phyloP scores from a whole-genome alignment of 2,329 filamentous ascomycete genomes.

The Cercospora sp. region DNA sequence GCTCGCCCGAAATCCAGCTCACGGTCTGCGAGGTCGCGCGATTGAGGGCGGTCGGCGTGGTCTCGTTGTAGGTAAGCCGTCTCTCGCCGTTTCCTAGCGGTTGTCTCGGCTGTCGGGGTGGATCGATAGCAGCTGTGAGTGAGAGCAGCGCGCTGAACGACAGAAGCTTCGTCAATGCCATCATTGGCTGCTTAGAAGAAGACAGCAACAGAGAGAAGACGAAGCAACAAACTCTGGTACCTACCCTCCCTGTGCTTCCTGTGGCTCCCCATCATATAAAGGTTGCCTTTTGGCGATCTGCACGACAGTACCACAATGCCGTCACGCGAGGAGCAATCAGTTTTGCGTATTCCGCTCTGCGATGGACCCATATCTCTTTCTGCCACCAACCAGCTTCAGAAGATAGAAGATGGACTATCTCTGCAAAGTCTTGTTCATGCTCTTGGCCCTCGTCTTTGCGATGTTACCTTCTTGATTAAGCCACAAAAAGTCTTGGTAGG shows the following conservation, averaged over 20 bases:
- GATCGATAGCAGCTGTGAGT: slow-evolving; percentile 22
- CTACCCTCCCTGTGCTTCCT: not conserved
- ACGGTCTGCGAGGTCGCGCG: slow-evolving; percentile 14
- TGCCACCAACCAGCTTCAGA: slow-evolving; percentile 11
- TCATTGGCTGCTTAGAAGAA: not conserved
- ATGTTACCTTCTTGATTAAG: slow-evolving; percentile 20
- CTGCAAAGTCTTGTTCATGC: slow-evolving; percentile 1
- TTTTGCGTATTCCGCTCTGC: not conserved
- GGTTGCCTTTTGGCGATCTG: not conserved
- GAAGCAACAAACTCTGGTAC: not conserved
- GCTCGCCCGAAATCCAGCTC: slow-evolving; percentile 59
- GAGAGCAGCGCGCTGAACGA: slow-evolving; percentile 14
- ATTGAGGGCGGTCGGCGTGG: slow-evolving; percentile 21
- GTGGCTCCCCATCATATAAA: slow-evolving; percentile 4
- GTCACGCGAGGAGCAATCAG: slow-evolving; percentile 3
- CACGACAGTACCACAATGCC: slow-evolving; percentile 1
- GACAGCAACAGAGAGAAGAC: not conserved
- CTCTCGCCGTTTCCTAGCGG: slow-evolving; percentile 22
- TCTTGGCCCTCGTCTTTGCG: slow-evolving; percentile 14
- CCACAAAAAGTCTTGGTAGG: slow-evolving; percentile 15
- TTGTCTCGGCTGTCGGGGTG: slow-evolving; percentile 22
- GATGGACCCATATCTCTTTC: not conserved
- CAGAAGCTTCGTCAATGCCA: slow-evolving; percentile 16
- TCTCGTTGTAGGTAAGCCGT: slow-evolving; percentile 25
- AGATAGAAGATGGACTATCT: not conserved